These are phyloP conservation scores for Cytospora schulzeri DNA, from an alignment of 2,329 filamentous ascomycete genomes.

Conservation along the genomic window DNA sequence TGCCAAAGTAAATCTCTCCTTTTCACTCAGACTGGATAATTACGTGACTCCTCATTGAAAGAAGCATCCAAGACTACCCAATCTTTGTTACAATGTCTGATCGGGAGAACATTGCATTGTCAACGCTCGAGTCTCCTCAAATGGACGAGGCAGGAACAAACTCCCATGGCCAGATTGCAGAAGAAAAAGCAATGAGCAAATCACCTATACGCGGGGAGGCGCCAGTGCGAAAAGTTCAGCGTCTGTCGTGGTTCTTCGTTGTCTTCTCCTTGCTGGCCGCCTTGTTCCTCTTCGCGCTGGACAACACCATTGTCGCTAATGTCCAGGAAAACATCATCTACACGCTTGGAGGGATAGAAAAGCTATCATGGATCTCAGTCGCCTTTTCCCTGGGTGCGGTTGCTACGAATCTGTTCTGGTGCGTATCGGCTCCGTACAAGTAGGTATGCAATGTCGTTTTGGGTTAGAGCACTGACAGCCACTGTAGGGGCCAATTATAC, in stretches of 20 bases:
- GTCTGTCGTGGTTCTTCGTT: background rate
- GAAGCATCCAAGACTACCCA: no score
- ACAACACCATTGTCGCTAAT: constrained; percentile 26
- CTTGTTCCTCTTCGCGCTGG: constrained; percentile 23
- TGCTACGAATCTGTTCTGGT: constrained; percentile 9
- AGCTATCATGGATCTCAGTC: constrained; percentile 12
- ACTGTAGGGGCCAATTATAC: constrained; percentile 19
- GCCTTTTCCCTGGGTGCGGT: constrained; percentile 9
- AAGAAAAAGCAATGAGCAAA: no score
- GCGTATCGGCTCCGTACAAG: background rate
- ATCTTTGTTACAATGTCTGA: no score
- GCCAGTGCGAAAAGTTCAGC: no score
- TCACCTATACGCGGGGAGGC: no score
- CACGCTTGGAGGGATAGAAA: constrained; percentile 5
- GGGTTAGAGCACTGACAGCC: background rate
- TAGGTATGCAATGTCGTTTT: background rate
- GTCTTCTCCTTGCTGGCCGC: constrained; percentile 13
- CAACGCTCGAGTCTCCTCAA: no score
- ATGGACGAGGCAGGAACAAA: no score
- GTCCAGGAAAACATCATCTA: constrained; percentile 19
- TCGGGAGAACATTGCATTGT: no score
- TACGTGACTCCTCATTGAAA: no score
- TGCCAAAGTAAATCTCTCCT: no score
- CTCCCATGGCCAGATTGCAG: no score
- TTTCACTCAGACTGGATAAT: no score